Base-by-base conservation (phyloP, 768 basidiomycete genomes). In the Mycena filopes region DNA sequence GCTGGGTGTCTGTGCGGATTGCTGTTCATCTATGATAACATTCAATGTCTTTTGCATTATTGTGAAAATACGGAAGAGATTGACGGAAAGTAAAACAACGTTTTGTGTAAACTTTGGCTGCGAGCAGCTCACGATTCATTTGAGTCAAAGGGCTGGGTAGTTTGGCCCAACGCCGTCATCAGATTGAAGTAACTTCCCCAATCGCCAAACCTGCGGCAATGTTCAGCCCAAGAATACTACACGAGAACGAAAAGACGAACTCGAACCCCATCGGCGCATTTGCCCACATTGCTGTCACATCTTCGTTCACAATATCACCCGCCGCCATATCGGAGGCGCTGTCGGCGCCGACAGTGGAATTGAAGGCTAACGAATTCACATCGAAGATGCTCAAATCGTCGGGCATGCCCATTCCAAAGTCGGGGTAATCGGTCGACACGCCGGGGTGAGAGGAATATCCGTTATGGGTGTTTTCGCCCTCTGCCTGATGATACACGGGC, bases 231-330 rank as follows among this genome's bases (percentile, higher is more conserved):
- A 38, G 9, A 9, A n/a, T 18, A 13, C 3, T 18, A 43, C 15
- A 36, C 12, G 16, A 23, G 21, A 45, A 49, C 15, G 7, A 9
- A 20, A 48, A 49, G 5, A 48, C 65, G 10, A 16, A 66, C 65
- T 67, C 66, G 18, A 63, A 56, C 6, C 51, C 49, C 28, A 51
- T 57, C 20, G 66, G 66, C 36, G 64, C 64, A 33, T 43, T 65
- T n/a, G 58, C 64, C 56, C 60, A 63, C 60, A 66, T 66, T 23
- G 49, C 55, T 31, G 51, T 38, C 40, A 42, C 55, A 11, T 53
- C 66, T 7, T 25, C 41, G 29, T 41, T 53, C 23, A 66, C 18
- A 3, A 15, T 50, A 4, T 36, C 41, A 12, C 31, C 36, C 5
- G 16, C 9, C 10, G 40, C 46, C 2, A 25, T 11, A 15, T 33